Evolutionary conservation across 1,139 yeast species (phyloP).

Genomic region (Yamadazyma oceani): DNA sequence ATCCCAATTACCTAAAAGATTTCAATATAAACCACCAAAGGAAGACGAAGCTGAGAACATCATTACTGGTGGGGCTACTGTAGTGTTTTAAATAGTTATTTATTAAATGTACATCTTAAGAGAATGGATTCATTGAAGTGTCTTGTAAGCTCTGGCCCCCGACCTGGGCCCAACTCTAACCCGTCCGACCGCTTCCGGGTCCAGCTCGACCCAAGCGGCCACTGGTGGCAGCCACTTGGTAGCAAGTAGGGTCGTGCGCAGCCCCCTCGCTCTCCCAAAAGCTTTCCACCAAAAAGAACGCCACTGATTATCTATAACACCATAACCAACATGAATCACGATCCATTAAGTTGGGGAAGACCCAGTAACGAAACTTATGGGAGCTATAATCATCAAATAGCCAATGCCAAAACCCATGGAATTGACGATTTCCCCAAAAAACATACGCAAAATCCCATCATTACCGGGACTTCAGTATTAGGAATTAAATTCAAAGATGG

Average conservation of each 20-base stretch:
- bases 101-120: neutral
- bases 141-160: no score
- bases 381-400: slow-evolving; percentile 67
- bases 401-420: slow-evolving; percentile 44
- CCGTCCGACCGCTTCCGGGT: no score
- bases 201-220: no score
- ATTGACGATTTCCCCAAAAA: slow-evolving; percentile 53
- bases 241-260: slow-evolving; percentile 2
- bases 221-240: no score
- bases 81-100: slow-evolving; percentile 28
- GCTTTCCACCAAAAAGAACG: neutral
- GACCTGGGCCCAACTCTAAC: no score
- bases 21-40: slow-evolving; percentile 61
- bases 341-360: slow-evolving; percentile 94
- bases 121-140: no score
- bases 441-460: slow-evolving; percentile 92
- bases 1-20: slow-evolving; percentile 65
- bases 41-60: slow-evolving; percentile 73
- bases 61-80: slow-evolving; percentile 74
- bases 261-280: neutral
- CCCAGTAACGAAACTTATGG: slow-evolving; percentile 85
- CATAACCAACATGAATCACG: slow-evolving; percentile 75
- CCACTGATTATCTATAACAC: slow-evolving; percentile 1
- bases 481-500: slow-evolving; percentile 91
- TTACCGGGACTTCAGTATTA: slow-evolving; percentile 94